Evolutionary conservation across 108 stramenopile species (phyloP).

Genomic region (Cyclotella cryptica): DNA sequence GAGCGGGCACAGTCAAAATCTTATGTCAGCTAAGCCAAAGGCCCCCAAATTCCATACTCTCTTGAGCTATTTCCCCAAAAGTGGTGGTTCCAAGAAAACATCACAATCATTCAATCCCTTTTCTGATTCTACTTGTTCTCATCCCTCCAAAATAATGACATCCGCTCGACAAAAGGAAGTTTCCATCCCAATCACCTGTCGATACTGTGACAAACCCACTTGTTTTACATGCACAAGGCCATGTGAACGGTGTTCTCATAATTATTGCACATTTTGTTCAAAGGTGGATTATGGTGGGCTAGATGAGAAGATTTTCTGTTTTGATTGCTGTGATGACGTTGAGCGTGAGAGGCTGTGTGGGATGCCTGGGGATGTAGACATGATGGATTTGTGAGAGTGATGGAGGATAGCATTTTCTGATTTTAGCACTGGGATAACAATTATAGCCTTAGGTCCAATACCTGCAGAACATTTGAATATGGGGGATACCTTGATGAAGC

Average conservation of each 20-base stretch:
- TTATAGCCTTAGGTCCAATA: too few species aligned
- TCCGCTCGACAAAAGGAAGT: neutral
- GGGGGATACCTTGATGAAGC: too few species aligned
- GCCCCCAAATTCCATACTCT: neutral
- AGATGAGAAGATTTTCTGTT: conserved; percentile 44
- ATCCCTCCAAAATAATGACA: neutral
- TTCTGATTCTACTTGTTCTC: neutral
- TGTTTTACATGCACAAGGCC: conserved; percentile 27
- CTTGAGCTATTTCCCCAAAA: conserved; percentile 1
- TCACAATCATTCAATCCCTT: neutral
- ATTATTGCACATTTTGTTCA: conserved; percentile 49
- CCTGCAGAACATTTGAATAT: too few species aligned
- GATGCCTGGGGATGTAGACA: conserved; percentile 9
- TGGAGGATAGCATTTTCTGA: neutral
- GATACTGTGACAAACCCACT: conserved; percentile 45
- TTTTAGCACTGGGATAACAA: too few species aligned
- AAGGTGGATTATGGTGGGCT: conserved; percentile 40
- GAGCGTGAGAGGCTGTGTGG: neutral
- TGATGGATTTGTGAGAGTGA: conserved; percentile 25
- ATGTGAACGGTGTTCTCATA: conserved; percentile 35
- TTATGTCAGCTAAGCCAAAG: too few species aligned
- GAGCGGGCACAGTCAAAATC: neutral
- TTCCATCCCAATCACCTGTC: conserved; percentile 7
- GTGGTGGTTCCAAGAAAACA: neutral
- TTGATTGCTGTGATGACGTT: conserved; percentile 24